phyloP scores from a whole-genome alignment of 2,329 filamentous ascomycete genomes.

The Calonectria henricotiae region DNA sequence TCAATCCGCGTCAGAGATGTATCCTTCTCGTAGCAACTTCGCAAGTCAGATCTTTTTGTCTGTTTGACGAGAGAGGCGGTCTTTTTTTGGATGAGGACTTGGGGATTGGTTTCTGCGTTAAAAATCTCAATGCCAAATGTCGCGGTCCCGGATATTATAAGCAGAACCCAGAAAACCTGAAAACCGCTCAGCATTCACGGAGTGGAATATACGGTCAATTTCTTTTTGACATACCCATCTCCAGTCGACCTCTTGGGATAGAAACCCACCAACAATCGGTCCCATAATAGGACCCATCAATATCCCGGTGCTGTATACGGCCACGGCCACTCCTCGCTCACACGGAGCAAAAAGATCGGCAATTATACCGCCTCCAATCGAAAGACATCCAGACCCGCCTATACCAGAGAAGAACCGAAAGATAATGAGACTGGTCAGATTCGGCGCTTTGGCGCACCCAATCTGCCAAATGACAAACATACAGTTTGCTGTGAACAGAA shows the following conservation, averaged over 20 bases:
- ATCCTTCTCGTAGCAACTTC: slow-evolving; percentile 57
- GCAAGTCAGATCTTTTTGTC: background rate
- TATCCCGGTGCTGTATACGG: background rate
- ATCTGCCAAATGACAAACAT: slow-evolving; percentile 71
- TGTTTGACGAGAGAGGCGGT: slow-evolving; percentile 58
- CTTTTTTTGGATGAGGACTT: slow-evolving; percentile 61
- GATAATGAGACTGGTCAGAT: slow-evolving; percentile 62
- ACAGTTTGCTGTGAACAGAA: slow-evolving; percentile 65
- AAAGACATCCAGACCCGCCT: slow-evolving; percentile 61
- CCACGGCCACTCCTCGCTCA: background rate
- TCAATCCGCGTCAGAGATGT: slow-evolving; percentile 24
- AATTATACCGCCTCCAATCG: background rate
- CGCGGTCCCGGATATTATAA: slow-evolving; percentile 58
- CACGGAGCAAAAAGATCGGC: background rate
- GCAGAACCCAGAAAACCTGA: slow-evolving; percentile 60
- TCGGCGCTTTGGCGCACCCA: slow-evolving; percentile 65
- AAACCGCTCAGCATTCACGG: background rate
- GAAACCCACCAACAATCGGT: background rate
- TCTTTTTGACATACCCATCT: slow-evolving; percentile 40
- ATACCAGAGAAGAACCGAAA: slow-evolving; percentile 66
- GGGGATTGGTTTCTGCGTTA: slow-evolving; percentile 63
- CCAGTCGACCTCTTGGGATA: background rate
- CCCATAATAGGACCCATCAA: background rate
- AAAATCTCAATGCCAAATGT: slow-evolving; percentile 54
- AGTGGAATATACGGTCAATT: background rate